These are phyloP conservation scores for Mucor irregularis DNA, from an alignment of 371 early-diverging fungal species.

Conservation along the genomic window DNA sequence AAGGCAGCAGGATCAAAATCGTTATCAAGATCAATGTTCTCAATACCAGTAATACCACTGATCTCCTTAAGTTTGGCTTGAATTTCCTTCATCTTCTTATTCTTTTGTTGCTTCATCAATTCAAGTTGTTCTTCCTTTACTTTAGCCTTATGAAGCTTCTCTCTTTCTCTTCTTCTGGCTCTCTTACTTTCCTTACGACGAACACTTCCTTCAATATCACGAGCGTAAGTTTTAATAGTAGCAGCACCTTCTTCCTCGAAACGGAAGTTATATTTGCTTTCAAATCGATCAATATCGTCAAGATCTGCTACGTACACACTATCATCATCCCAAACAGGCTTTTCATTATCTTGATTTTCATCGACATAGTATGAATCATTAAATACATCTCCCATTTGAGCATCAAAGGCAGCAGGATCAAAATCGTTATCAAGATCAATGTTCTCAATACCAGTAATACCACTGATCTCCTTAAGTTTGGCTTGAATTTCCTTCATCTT, in stretches of 20 bases:
- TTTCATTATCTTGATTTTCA: constrained; percentile 51
- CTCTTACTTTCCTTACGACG: constrained; percentile 78
- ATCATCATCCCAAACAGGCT: constrained; percentile 70
- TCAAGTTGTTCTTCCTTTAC: constrained; percentile 70
- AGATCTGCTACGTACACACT: constrained; percentile 78
- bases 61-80: constrained; percentile 77
- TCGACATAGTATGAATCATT: constrained; percentile 68
- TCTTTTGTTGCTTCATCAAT: constrained; percentile 88
- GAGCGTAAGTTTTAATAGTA: constrained; percentile 72
- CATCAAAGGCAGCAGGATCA: constrained; percentile 82
- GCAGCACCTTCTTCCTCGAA: constrained; percentile 83
- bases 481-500: constrained; percentile 83
- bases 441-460: constrained; percentile 86
- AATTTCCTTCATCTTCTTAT: constrained; percentile 84
- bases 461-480: constrained; percentile 78
- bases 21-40: constrained; percentile 80
- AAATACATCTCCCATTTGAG: constrained; percentile 80
- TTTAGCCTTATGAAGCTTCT: constrained; percentile 70
- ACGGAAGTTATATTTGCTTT: constrained; percentile 89
- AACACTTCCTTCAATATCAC: constrained; percentile 73
- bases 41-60: constrained; percentile 85
- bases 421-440: constrained; percentile 89
- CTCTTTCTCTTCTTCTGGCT: constrained; percentile 65
- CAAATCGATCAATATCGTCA: constrained; percentile 85
- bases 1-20: constrained; percentile 89